Evolutionary conservation across 306 rosid species (phyloP).

Genomic region (Sphenostylis stenocarpa): DNA sequence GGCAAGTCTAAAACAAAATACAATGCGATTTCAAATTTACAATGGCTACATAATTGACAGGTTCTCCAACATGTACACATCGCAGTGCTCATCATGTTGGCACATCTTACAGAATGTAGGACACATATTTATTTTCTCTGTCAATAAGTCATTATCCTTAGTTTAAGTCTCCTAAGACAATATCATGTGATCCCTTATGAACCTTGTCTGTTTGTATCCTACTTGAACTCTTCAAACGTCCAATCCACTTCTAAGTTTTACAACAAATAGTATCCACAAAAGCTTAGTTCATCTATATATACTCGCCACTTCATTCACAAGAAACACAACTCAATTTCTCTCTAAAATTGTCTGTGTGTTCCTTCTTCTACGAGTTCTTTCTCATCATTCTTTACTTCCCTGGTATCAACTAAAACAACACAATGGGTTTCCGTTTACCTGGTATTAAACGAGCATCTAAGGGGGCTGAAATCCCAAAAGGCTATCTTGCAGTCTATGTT

Average conservation of each 20-base stretch:
- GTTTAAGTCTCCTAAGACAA: background rate
- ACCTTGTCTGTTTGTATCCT: background rate
- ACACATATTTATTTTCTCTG: background rate
- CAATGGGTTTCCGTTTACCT: slow-evolving; percentile 18
- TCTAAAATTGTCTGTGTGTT: too few relatives aligned
- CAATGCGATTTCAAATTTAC: too few relatives aligned
- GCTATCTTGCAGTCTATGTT: background rate
- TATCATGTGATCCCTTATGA: slow-evolving; percentile 8
- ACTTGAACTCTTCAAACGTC: background rate
- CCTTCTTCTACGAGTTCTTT: background rate
- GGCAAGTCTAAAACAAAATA: too few relatives aligned
- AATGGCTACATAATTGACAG: too few relatives aligned
- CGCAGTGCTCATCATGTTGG: background rate
- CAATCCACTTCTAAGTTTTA: background rate
- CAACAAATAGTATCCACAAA: background rate
- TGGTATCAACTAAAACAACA: background rate
- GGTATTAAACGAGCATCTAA: background rate
- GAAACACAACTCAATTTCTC: background rate
- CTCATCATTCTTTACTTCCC: background rate
- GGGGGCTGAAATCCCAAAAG: background rate
- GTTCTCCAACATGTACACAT: too few relatives aligned
- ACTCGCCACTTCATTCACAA: background rate
- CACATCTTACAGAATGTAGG: background rate
- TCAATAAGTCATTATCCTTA: background rate
- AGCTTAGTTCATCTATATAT: background rate